These are phyloP conservation scores for Dendrocalamus latiflorus DNA, from an alignment of 202 grass and related monocot genomes.

Conservation along the genomic window DNA sequence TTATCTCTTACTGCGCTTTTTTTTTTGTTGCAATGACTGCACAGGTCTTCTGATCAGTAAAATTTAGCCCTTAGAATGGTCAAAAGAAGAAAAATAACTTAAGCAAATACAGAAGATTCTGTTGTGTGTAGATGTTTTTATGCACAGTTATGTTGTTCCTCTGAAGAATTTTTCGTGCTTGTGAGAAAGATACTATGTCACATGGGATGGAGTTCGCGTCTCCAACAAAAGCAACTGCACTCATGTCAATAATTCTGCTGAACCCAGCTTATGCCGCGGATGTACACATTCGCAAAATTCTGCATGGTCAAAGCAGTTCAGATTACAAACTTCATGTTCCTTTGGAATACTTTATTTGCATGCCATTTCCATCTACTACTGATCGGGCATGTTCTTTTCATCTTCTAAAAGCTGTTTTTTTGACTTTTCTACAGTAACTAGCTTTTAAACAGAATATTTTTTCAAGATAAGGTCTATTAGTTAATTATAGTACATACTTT, in stretches of 20 bases:
- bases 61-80: no score
- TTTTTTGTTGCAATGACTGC: no score
- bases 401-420: no score
- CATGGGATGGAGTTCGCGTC: background rate
- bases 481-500: no score
- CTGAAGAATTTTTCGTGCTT: background rate
- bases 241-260: background rate
- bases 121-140: background rate
- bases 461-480: no score
- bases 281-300: background rate
- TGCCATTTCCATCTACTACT: background rate
- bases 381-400: no score
- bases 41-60: no score
- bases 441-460: no score
- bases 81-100: background rate
- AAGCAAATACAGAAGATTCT: background rate
- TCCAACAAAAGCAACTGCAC: background rate
- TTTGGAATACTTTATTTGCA: background rate
- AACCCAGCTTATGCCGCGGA: background rate
- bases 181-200: background rate
- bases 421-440: no score
- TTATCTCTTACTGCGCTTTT: background rate
- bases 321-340: background rate
- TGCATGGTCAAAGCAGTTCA: background rate
- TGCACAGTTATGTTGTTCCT: background rate